Base-by-base conservation (phyloP, 495 filamentous ascomycete genomes). In the Trichocladium uniseriatum region DNA sequence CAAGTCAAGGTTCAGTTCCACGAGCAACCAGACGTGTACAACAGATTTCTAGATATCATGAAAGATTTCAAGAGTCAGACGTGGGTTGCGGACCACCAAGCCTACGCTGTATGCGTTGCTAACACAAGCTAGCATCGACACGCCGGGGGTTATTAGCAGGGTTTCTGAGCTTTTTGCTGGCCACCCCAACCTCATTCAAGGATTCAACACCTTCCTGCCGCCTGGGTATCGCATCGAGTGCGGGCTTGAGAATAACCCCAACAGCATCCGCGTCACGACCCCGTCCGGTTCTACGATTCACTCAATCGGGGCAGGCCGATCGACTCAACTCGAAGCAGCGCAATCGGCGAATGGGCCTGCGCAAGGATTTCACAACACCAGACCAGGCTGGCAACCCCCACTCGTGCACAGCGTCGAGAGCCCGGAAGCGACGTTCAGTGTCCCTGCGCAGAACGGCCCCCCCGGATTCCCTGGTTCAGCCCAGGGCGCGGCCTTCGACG, bases 11-110 rank as follows among this genome's bases (percentile, higher is more conserved):
- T 96, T 39, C 89, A 95, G 55, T 99, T 99, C 58, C 83, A 87
- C 45, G 89, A 96, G 47, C 88, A 94, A 56, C 91, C 92, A 8
- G 94, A 99, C 64, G 92, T 99, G 2, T 99, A 99, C 60, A 99
- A 99, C 63, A 79, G 84, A 18, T 99, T 99, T 59, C 69, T 99
- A 44, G 92, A 99, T 55, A 99, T 99, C 43, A 99, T 99, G 94
- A 99, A 99, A 66, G 94, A 99, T 53, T 99, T 99, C 70, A 99
- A 99, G 70, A 95, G 89, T 58, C 90, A 95, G 70, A 87, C 89
- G 81, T 92, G 69, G 71, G 86, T 76, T 8, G 4, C 11, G 6
- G 1, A 11, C 40, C 3, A 15, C 16, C 39, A 4, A 1, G 6
- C 4, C 15, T 43, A 21, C 10, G 2, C 19, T 29, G 15, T 20